Conservation (phyloP, 2,329 filamentous ascomycete species). For the Dactylellina sp. region DNA sequence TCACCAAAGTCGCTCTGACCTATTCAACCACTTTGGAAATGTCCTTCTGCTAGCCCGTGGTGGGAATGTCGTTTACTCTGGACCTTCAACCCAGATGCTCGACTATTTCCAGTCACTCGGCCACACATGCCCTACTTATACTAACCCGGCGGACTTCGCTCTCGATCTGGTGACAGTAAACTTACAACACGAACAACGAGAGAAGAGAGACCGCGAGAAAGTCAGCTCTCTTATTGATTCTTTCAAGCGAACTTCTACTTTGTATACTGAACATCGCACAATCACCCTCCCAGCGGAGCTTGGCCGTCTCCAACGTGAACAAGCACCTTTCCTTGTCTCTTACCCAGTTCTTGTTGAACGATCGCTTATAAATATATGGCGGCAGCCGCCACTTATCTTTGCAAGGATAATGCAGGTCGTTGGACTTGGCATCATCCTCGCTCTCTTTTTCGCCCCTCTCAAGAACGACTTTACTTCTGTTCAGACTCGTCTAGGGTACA, state of each 20-base stretch:
- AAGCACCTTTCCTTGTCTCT: conserved; percentile 72
- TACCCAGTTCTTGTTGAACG: conserved; percentile 77
- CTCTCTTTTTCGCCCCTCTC: conserved; percentile 78
- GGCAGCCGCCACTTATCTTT: conserved; percentile 74
- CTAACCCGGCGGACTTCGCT: conserved; percentile 82
- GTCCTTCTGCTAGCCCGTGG: conserved; percentile 77
- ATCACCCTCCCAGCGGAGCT: conserved; percentile 78
- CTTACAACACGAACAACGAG: conserved; percentile 73
- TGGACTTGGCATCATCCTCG: conserved; percentile 72
- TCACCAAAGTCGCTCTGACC: conserved; percentile 79
- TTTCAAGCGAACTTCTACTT: conserved; percentile 56
- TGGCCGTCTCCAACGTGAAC: conserved; percentile 74
- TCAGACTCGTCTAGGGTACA: conserved; percentile 78
- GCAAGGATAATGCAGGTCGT: conserved; percentile 76
- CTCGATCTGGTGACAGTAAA: conserved; percentile 82
- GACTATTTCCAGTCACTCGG: conserved; percentile 73
- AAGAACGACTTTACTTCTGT: conserved; percentile 76
- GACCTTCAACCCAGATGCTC: conserved; percentile 73
- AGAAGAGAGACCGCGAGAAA: conserved; percentile 73
- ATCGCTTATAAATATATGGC: conserved; percentile 75
- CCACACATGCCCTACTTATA: conserved; percentile 74
- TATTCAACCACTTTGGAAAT: conserved; percentile 78
- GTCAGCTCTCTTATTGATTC: conserved; percentile 72
- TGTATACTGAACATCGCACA: conserved; percentile 57
- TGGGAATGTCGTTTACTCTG: conserved; percentile 76